Evolutionary conservation across 768 basidiomycete genomes (phyloP), one percentile per base, ranked within the genome.

Genomic region (Lanmaoa pseudosensibilis): DNA sequence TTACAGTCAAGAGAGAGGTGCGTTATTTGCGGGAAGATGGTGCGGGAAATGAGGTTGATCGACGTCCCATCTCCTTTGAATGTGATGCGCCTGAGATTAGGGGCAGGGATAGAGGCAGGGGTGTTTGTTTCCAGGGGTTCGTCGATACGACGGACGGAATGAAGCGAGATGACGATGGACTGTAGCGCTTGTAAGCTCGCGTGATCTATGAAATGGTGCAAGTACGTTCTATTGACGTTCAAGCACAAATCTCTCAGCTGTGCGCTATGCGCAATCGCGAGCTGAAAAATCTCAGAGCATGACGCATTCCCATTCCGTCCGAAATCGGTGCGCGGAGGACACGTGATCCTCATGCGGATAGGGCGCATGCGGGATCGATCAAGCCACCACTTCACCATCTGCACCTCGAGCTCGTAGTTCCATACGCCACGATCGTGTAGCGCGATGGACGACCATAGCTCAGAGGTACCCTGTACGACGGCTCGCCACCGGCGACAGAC

Each of bases 401-500:
- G 50, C 16, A 71, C 47, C 15, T 73, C 61, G 21, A 62, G 55
- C 9, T 65, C 62, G 36, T 52, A 59, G 45, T 69, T 73, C 69
- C 69, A 70, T n/a, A 58, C 52, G 19, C 70, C 72, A n/a, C 55
- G 58, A 44, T 74, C 72, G 10, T 51, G 37, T 8, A 74, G 50
- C 12, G 64, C 50, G 19, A 73, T 57, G 46, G 62, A 67, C 11
- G 69, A 59, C 73, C 73, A 74, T 1, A 74, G 52, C 52, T 72
- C 68, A 4, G 74, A 69, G 2, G 74, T 67, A 5, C 61, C 56
- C 16, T 66, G 62, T 21, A 53, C 63, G 53, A 75, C 60, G 7
- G 32, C 46, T 41, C 73, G 60, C 73, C 73, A 74, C 25, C 71
- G 62, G 18, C 62, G 71, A 56, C 73, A 74, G 30, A 74, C 62